phyloP scores from a whole-genome alignment of 2,329 filamentous ascomycete species.

The Chaetomiaceae sp. region DNA sequence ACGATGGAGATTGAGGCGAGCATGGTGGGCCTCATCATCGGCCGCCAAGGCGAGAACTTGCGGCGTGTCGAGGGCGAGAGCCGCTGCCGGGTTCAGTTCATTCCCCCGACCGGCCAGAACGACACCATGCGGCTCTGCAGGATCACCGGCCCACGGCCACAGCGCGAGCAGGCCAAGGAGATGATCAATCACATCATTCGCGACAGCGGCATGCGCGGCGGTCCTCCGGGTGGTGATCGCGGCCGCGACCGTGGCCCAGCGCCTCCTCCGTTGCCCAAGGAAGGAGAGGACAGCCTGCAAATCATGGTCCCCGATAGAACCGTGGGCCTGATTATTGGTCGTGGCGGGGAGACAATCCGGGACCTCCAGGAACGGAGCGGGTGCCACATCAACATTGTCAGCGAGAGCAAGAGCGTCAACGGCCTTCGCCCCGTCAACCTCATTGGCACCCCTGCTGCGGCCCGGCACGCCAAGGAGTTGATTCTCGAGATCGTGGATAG shows the following conservation, averaged over 20 bases:
- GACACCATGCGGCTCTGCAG: slow-evolving; percentile 78
- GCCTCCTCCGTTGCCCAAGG: slow-evolving; percentile 52
- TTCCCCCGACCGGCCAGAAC: slow-evolving; percentile 67
- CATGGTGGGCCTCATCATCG: slow-evolving; percentile 85
- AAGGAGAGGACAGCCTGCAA: slow-evolving; percentile 81
- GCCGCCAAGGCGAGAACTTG: slow-evolving; percentile 83
- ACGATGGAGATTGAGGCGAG: slow-evolving; percentile 82
- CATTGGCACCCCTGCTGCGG: slow-evolving; percentile 72
- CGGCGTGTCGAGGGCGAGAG: slow-evolving; percentile 79
- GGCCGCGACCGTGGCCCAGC: slow-evolving; percentile 27
- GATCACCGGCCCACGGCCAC: slow-evolving; percentile 69
- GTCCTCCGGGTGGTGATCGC: slow-evolving; percentile 35
- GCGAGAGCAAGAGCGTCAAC: slow-evolving; percentile 88
- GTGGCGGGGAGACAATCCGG: slow-evolving; percentile 86
- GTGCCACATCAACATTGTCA: slow-evolving; percentile 95
- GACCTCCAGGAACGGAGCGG: slow-evolving; percentile 86
- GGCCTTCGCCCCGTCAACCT: slow-evolving; percentile 86
- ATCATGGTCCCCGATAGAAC: slow-evolving; percentile 95
- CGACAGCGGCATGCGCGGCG: slow-evolving; percentile 64
- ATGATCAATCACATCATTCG: slow-evolving; percentile 87
- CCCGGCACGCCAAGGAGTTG: slow-evolving; percentile 74
- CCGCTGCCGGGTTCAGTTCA: slow-evolving; percentile 80
- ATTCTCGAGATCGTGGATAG: slow-evolving; percentile 95
- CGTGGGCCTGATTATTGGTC: slow-evolving; percentile 89
- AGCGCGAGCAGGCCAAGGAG: slow-evolving; percentile 71